phyloP scores from a whole-genome alignment of 1,284 basidiomycete species.

The Melampsora occidentalis region DNA sequence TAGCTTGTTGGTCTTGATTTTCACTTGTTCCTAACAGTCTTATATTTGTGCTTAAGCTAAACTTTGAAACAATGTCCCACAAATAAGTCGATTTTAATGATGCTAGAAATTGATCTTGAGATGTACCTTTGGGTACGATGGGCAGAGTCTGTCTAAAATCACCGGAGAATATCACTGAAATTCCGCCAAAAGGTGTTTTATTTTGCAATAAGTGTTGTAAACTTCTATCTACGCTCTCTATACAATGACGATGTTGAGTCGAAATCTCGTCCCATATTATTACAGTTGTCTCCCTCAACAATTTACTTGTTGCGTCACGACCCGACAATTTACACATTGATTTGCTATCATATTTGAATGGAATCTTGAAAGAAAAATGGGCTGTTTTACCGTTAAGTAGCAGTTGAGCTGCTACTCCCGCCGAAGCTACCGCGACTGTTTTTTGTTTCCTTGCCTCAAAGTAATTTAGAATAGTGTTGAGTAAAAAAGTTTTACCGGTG shows the following conservation, averaged over 20 bases:
- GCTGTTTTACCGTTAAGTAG: conserved; percentile 1
- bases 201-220: neutral
- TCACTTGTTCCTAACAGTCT: no score
- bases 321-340: neutral
- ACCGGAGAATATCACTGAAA: conserved; percentile 5
- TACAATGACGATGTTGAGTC: neutral
- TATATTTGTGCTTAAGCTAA: no score
- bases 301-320: neutral
- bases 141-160: conserved; percentile 22
- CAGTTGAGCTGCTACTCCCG: neutral
- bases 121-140: neutral
- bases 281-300: neutral
- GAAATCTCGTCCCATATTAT: conserved; percentile 23
- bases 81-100: neutral
- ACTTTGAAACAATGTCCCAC: neutral
- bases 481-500: conserved; percentile 8
- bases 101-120: neutral
- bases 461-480: neutral
- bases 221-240: conserved; percentile 1
- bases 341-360: neutral
- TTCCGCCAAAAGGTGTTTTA: conserved; percentile 13
- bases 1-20: no score
- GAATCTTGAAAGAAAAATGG: neutral
- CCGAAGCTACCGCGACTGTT: neutral
- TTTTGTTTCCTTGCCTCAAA: neutral